phyloP scores from a whole-genome alignment of 805 yeast genomes.

The Lachancea quebecensis region DNA sequence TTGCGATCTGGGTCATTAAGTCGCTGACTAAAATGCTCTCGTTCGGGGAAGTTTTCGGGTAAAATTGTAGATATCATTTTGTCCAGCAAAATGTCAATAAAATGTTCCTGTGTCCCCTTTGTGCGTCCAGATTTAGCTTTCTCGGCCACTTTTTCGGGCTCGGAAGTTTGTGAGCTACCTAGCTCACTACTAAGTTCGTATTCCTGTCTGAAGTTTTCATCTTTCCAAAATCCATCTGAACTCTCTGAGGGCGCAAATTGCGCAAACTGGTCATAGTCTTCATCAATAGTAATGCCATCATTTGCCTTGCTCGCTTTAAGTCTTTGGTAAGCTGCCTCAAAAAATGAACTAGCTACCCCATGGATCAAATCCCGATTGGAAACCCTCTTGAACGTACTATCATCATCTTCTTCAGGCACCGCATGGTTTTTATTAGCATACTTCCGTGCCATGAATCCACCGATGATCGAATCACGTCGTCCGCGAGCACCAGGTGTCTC shows the following conservation, averaged over 20 bases:
- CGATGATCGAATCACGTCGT: slow-evolving; percentile 14
- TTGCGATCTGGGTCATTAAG: slow-evolving; percentile 40
- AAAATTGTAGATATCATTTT: slow-evolving; percentile 44
- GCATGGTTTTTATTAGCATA: slow-evolving; percentile 25
- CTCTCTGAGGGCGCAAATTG: slow-evolving; percentile 20
- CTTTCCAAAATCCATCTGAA: slow-evolving; percentile 22
- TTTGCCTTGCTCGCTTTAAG: slow-evolving; percentile 18
- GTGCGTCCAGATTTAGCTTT: not conserved
- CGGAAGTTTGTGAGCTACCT: slow-evolving; percentile 10
- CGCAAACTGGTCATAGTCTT: slow-evolving; percentile 9
- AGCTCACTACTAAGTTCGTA: slow-evolving; percentile 8
- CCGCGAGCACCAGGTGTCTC: not conserved
- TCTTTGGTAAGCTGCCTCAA: slow-evolving; percentile 40
- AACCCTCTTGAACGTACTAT: slow-evolving; percentile 6
- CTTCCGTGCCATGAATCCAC: slow-evolving; percentile 18
- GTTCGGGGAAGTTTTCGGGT: slow-evolving; percentile 44
- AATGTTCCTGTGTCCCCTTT: slow-evolving; percentile 35
- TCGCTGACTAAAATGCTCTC: slow-evolving; percentile 37
- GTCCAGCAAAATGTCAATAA: slow-evolving; percentile 52
- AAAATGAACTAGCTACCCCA: slow-evolving; percentile 40
- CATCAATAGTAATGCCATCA: slow-evolving; percentile 9
- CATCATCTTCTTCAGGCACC: slow-evolving; percentile 20
- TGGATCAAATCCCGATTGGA: slow-evolving; percentile 25
- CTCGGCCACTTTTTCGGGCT: not conserved
- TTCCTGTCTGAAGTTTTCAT: slow-evolving; percentile 21